These are phyloP conservation scores for Sphaerostilbella broomeana DNA, from an alignment of 2,329 filamentous ascomycete genomes.

Conservation along the genomic window DNA sequence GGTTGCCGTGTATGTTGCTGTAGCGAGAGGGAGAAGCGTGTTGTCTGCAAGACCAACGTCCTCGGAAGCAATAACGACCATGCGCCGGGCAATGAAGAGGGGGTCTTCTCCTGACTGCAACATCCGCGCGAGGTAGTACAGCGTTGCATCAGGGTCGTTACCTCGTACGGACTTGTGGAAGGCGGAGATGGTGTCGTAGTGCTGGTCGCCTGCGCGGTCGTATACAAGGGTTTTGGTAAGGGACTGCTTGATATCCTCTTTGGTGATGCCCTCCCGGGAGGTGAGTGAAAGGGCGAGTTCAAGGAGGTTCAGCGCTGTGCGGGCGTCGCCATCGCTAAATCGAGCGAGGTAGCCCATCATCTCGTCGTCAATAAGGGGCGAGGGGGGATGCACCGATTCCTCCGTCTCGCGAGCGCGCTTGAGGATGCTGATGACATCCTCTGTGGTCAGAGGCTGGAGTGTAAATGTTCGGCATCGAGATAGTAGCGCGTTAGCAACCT, in stretches of 20 bases:
- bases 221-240: constrained; percentile 92
- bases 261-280: constrained; percentile 55
- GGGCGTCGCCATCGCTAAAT: constrained; percentile 87
- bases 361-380: constrained; percentile 64
- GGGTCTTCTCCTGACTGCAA: constrained; percentile 91
- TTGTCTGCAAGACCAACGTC: constrained; percentile 90
- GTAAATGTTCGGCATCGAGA: constrained; percentile 90
- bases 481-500: constrained; percentile 78
- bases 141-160: constrained; percentile 73
- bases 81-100: constrained; percentile 81
- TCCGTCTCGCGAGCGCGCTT: constrained; percentile 65
- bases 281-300: constrained; percentile 76
- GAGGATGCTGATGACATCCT: constrained; percentile 68
- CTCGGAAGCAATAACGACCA: constrained; percentile 92
- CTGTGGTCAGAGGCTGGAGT: constrained; percentile 63
- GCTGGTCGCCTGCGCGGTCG: constrained; percentile 89
- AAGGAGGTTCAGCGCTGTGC: constrained; percentile 85
- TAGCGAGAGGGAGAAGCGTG: constrained; percentile 74
- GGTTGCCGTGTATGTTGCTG: constrained; percentile 75
- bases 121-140: constrained; percentile 96
- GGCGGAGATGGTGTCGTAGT: constrained; percentile 95
- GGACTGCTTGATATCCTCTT: constrained; percentile 69
- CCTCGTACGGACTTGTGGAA: constrained; percentile 95
- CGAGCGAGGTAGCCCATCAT: constrained; percentile 74
- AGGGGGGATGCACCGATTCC: constrained; percentile 33